Percentiles rank a stretch among this genome's conserved stretches.
These are phyloP conservation scores for Penicillium polonicum DNA, from an alignment of 2,329 filamentous ascomycete genomes.

Conservation along the genomic window DNA sequence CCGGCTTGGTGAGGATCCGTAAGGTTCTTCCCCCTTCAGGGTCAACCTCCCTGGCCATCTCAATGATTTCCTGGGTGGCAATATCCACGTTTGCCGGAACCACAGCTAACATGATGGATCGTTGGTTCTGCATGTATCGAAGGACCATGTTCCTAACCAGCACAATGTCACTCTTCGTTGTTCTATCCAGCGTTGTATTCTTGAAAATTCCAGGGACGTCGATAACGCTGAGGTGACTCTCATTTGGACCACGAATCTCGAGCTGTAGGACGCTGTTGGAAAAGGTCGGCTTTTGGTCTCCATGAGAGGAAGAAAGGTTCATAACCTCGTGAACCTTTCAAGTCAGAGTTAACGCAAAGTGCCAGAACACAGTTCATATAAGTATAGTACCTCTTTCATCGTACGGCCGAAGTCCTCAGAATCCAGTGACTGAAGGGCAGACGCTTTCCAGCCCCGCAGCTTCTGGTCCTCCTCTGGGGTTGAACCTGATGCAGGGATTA, in stretches of 20 bases:
- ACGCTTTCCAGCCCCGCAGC: conserved; percentile 25
- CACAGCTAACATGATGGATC: conserved; percentile 46
- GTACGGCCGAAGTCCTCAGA: conserved; percentile 21
- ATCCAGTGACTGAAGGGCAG: not conserved
- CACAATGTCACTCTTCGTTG: conserved; percentile 38
- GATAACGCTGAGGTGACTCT: conserved; percentile 45
- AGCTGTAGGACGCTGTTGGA: conserved; percentile 44
- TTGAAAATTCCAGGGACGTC: conserved; percentile 51
- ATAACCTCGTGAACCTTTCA: conserved; percentile 26
- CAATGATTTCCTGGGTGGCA: conserved; percentile 48
- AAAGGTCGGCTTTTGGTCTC: conserved; percentile 35
- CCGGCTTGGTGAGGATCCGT: conserved; percentile 59
- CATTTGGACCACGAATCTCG: conserved; percentile 44
- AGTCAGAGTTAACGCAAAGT: not conserved
- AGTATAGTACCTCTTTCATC: conserved; percentile 27
- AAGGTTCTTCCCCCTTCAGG: conserved; percentile 41
- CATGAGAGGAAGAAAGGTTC: conserved; percentile 22
- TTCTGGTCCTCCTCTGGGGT: conserved; percentile 15
- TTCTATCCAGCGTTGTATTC: conserved; percentile 34
- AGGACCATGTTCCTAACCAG: conserved; percentile 43
- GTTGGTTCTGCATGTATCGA: conserved; percentile 40
- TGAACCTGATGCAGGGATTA: conserved; percentile 37
- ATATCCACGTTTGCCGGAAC: conserved; percentile 47
- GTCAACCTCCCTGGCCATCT: conserved; percentile 41
- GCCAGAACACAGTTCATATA: not conserved